Evolutionary conservation across 2,329 filamentous ascomycete species (phyloP).

Genomic region (Apiospora saccharicola): DNA sequence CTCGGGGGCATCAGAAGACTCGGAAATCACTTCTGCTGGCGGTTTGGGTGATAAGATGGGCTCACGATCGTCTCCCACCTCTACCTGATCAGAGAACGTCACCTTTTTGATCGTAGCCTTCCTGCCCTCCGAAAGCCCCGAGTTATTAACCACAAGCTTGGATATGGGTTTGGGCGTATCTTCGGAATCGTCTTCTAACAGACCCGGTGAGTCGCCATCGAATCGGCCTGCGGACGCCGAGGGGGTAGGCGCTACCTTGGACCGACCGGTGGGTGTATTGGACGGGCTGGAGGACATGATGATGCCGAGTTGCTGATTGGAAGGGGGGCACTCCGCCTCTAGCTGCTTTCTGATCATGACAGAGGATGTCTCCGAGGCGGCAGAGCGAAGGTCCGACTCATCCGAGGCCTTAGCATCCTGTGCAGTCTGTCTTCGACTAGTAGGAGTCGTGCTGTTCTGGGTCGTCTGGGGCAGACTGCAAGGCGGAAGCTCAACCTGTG

Average conservation of each 20-base stretch:
- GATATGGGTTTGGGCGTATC: constrained; percentile 1
- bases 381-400: constrained; percentile 26
- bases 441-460: not conserved
- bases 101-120: constrained; percentile 19
- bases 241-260: not conserved
- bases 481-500: constrained; percentile 1
- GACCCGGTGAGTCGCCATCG: too few species aligned
- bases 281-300: constrained; percentile 35
- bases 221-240: not conserved
- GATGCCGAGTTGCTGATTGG: constrained; percentile 35
- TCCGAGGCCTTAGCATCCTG: constrained; percentile 8
- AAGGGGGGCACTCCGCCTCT: constrained; percentile 31
- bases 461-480: not conserved
- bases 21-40: constrained; percentile 31
- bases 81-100: not conserved
- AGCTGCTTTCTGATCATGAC: constrained; percentile 34
- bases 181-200: not conserved
- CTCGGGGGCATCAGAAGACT: constrained; percentile 18
- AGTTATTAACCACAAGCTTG: constrained; percentile 16
- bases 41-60: constrained; percentile 24
- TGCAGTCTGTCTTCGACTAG: not conserved
- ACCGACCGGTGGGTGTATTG: constrained; percentile 2
- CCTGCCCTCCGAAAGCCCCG: not conserved
- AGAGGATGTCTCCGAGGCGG: constrained; percentile 34
- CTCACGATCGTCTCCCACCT: not conserved